These are phyloP conservation scores for Neonectria coccinea DNA, from an alignment of 2,329 filamentous ascomycete species.

Conservation along the genomic window DNA sequence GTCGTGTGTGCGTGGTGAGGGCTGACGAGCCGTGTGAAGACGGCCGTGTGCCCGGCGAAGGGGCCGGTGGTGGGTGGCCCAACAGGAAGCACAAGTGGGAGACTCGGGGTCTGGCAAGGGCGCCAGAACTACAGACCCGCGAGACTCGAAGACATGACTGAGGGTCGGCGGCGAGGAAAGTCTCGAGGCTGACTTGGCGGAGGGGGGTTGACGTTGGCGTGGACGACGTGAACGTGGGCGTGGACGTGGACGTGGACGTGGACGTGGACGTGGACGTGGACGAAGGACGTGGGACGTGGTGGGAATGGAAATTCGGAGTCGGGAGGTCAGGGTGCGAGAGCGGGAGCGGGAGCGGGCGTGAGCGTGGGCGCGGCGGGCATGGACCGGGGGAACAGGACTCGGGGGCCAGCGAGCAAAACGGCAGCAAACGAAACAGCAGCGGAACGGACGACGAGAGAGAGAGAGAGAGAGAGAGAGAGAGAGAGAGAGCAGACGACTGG, in stretches of 20 bases:
- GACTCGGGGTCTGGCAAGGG: conserved; percentile 57
- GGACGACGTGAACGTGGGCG: conserved; percentile 16
- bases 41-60: conserved; percentile 31
- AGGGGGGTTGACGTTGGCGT: conserved; percentile 28
- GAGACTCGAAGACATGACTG: conserved; percentile 61
- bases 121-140: conserved; percentile 61
- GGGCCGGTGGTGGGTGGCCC: conserved; percentile 29
- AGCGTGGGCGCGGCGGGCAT: conserved; percentile 26
- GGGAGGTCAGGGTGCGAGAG: conserved; percentile 15
- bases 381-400: conserved; percentile 24
- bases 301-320: conserved; percentile 16
- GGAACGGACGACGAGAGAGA: conserved; percentile 3
- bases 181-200: conserved; percentile 40
- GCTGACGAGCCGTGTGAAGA: conserved; percentile 29
- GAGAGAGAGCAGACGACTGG: conserved; percentile 8
- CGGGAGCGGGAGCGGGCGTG: conserved; percentile 20
- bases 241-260: conserved; percentile 10
- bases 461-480: background rate
- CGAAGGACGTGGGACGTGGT: conserved; percentile 10
- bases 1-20: conserved; percentile 26
- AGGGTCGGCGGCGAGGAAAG: conserved; percentile 44
- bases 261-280: conserved; percentile 1
- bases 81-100: conserved; percentile 42
- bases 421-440: background rate
- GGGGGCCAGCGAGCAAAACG: background rate